Evolutionary conservation across 2,329 filamentous ascomycete genomes (phyloP), one percentile per base, ranked within the genome.

Genomic region (Ceratocystis papillata): DNA sequence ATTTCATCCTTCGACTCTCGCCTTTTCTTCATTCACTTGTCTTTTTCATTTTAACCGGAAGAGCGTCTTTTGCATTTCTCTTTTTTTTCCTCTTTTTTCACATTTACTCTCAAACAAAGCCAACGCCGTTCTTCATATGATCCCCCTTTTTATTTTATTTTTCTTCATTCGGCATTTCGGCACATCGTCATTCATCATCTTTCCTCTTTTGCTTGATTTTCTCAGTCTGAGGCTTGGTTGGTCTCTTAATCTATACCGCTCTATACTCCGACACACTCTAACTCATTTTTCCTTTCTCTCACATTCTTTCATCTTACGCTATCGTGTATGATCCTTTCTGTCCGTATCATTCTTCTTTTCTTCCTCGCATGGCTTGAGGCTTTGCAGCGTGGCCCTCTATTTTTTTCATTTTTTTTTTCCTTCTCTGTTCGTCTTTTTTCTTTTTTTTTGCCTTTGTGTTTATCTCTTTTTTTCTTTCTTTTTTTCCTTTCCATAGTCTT

Each of bases 401-500:
- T 20, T 53, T 50, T 22, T 48, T 61, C 22, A 15, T 48, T 25
- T 12, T 59, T 46, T 48, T 44, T 59, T 17, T 7, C 46, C 17
- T 7, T n/a, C 44, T 45, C 1, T 46, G 12, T 15, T 46, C 10
- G 10, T 46, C 17, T 20, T 48, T 3, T 46, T 48, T n/a, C 45
- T 7, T 41, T 41, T 15, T 12, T 41, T 41, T 12, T 41, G 37
- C 3, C 10, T 2, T 41, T 41, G 10, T 41, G 37, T 41, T 37
- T 33, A 10, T 53, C 10, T 53, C 50, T 15, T 57, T 17, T 17
- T 48, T 50, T 5, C 30, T 45, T 30, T 65, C n/a, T 33, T 30
- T 59, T 59, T 25, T 60, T 59, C n/a, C 30, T 50, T 66, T 48
- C 46, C 28, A n/a, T 57, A 30, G 25, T 63, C 62, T 59, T 41